Evolutionary conservation across 2,329 filamentous ascomycete species (phyloP).

Genomic region (Fusarium hostae): DNA sequence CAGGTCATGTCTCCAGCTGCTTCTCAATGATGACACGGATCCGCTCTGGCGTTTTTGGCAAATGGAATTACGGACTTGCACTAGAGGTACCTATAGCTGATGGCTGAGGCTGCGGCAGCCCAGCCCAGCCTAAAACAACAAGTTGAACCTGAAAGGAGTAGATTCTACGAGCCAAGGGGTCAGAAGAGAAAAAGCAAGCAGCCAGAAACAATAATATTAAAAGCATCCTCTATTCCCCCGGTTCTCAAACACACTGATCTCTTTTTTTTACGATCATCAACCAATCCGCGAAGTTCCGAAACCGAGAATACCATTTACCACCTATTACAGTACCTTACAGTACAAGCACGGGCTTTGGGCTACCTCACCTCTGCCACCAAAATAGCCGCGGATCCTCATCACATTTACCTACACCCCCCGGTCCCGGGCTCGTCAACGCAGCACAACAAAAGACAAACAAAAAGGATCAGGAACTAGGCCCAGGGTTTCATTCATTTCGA

Average conservation of each 20-base stretch:
- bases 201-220: slow-evolving; percentile 16
- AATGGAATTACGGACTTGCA: slow-evolving; percentile 4
- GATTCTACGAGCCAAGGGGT: not conserved
- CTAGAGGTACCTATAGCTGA: not conserved
- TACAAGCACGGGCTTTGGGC: slow-evolving; percentile 8
- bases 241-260: slow-evolving; percentile 15
- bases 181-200: slow-evolving; percentile 16
- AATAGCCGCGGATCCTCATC: slow-evolving; percentile 42
- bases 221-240: slow-evolving; percentile 1
- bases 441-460: slow-evolving; percentile 9
- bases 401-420: slow-evolving; percentile 25
- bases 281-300: slow-evolving; percentile 33
- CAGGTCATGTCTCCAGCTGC: not conserved
- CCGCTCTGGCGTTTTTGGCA: slow-evolving; percentile 23
- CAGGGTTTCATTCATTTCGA: slow-evolving; percentile 25
- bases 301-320: slow-evolving; percentile 21
- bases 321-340: not conserved
- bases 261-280: slow-evolving; percentile 24
- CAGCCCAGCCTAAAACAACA: not conserved
- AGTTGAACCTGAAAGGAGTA: not conserved
- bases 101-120: not conserved
- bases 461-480: slow-evolving; percentile 9
- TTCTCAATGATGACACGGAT: slow-evolving; percentile 28
- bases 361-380: slow-evolving; percentile 22
- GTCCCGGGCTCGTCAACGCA: not conserved